phyloP scores from a whole-genome alignment of 768 basidiomycete genomes.

The Trametes sanguinea region DNA sequence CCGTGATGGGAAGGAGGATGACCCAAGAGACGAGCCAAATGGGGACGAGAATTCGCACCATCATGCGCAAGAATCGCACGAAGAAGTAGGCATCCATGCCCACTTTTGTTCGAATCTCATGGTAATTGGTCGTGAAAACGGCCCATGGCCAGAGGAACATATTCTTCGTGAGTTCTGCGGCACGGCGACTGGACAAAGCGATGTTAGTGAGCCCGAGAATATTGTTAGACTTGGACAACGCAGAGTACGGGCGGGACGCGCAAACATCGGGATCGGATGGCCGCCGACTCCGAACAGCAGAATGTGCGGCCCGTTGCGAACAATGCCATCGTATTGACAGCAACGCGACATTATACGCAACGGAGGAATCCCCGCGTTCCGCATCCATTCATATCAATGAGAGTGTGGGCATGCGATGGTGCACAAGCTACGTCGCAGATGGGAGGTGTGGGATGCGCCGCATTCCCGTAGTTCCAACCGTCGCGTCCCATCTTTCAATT shows the following conservation, averaged over 20 bases:
- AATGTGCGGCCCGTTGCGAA: no score
- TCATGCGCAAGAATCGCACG: conserved; percentile 85
- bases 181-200: conserved; percentile 45
- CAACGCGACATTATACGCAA: no score
- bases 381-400: no score
- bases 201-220: conserved; percentile 4
- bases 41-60: conserved; percentile 79
- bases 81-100: conserved; percentile 94
- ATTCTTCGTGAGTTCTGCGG: conserved; percentile 48
- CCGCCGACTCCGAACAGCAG: no score
- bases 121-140: conserved; percentile 62
- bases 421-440: no score
- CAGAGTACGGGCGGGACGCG: not conserved
- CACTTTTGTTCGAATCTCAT: conserved; percentile 63
- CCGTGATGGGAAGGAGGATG: conserved; percentile 76
- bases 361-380: no score
- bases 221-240: not conserved
- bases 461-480: no score
- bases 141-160: conserved; percentile 68
- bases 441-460: no score
- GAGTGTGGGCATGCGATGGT: no score
- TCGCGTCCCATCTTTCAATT: no score
- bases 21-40: conserved; percentile 92
- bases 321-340: no score
- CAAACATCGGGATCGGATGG: no score